Evolutionary conservation across 1,139 yeast species (phyloP), one percentile per base, ranked within the genome.

Genomic region (Suhomyces yuchorum): DNA sequence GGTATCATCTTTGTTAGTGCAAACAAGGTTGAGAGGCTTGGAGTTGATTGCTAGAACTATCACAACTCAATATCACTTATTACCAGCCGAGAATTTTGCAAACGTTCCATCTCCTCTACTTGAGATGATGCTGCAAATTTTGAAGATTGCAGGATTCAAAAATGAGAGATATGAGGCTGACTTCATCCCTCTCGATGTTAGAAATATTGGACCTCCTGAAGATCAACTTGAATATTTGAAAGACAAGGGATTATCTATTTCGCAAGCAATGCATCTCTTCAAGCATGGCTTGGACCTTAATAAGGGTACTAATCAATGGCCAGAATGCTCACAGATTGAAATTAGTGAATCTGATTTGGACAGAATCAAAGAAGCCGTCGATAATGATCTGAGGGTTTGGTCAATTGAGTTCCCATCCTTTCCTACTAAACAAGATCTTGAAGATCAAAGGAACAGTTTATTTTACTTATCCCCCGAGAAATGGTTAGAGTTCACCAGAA

Each of bases 171-270:
- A 37, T 71, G 77, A 34, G 54, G 67, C 42, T 49, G 77, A 54
- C 2, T 69, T 69, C 40, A 71, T 75, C 43, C 79, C 81, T 7
- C 67, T 84, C 28, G 63, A 71, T 15, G 73, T 81, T 68, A 66
- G 68, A 37, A 72, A 74, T 37, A 80, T 82, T 3, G 63, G 74
- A 4, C 84, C 85, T 9, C 77, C 87, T 0, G 68, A 70, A n/a
- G 71, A 71, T 8, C 79, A 81, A 54, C 63, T 79, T 8, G 71
- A 75, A 5, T 81, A 78, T 52, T 64, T 85, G 42, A 61, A 63
- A 8, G 61, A 65, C 1, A 28, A 41, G 15, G 87, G 87, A 1
- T 55, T 81, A 43, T 40, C 70, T 1, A 71, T 67, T 14, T 56
- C 61, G 0, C 70, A 68, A 24, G 82, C 83, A 0, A 56, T 67